Evolutionary conservation across 2,329 filamentous ascomycete genomes (phyloP), one percentile per base, ranked within the genome.

Genomic region (Chlorencoelia australis): DNA sequence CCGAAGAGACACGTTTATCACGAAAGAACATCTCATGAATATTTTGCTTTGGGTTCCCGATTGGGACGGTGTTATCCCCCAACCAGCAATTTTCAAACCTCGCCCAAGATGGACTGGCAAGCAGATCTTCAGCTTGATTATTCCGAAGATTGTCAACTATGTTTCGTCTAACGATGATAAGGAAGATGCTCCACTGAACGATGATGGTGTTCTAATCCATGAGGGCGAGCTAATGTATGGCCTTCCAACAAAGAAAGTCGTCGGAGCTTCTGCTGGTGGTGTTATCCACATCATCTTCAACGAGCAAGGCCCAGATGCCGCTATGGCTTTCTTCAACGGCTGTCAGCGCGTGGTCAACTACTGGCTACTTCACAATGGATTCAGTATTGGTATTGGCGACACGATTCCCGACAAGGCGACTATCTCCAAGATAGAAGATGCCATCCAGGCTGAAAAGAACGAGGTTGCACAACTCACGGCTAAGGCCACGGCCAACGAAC

Each of bases 381-480:
- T 94, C 70, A 95, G 87, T 62, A 95, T 98, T 47, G 91, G 91
- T 64, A 94, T 98, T 51, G 93, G 91, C 65, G 91, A 98, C 59
- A 96, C 91, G 2, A 89, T 98, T 54, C 93, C 91, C 4, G 88
- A 96, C 58, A 76, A 78, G 45, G 64, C 67, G 13, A 96, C 89
- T 3, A 93, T 94, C 40, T 71, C 79, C 37, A 82, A 82, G 61
- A 87, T 98, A 35, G 82, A 94, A 54, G 71, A 74, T 5, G 82
- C 85, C 39, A 87, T 98, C 47, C 73, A 82, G 17, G 71, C 73
- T 26, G 78, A 93, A 53, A 98, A 98, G 67, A 68, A 68, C 1
- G 77, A 88, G 48, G 88, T 98, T 39, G 75, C 78, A 28, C 64
- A 70, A 2, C 73, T 94, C 40, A 91, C 88, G 7, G 68, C 69